These are phyloP conservation scores for Erigeron canadensis DNA, from an alignment of 129 eudicot genomes.

Conservation along the genomic window DNA sequence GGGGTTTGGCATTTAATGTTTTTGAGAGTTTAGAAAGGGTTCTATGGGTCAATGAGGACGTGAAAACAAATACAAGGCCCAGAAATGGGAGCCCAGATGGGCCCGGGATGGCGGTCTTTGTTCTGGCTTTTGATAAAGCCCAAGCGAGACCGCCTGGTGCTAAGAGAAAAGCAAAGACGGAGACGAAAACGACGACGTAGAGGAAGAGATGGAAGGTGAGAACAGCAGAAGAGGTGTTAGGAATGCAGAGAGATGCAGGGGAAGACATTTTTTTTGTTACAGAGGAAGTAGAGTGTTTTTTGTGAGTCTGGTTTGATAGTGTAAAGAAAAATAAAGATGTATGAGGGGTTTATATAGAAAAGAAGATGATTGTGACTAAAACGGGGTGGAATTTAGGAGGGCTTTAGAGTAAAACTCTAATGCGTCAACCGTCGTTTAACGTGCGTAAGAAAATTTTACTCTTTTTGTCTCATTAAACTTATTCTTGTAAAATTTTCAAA, in stretches of 20 bases:
- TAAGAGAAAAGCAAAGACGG: constrained; percentile 54
- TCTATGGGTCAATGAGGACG: constrained; percentile 51
- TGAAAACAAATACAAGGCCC: constrained; percentile 53
- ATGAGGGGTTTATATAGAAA: constrained; percentile 25
- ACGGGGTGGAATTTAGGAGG: too few species aligned
- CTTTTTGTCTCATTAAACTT: too few species aligned
- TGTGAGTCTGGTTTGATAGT: constrained; percentile 13
- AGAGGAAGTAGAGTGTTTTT: constrained; percentile 5
- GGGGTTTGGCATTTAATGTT: constrained; percentile 29
- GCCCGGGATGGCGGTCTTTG: constrained; percentile 65
- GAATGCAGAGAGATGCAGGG: constrained; percentile 24
- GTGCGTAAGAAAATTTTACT: too few species aligned
- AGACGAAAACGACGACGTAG: constrained; percentile 30
- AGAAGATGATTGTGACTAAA: background rate
- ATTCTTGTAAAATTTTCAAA: too few species aligned
- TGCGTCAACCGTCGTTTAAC: too few species aligned
- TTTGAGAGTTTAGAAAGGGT: constrained; percentile 40
- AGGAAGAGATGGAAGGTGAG: constrained; percentile 28
- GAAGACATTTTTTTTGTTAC: constrained; percentile 20
- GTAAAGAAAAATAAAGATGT: constrained; percentile 23
- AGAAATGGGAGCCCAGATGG: constrained; percentile 70
- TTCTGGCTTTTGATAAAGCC: constrained; percentile 51
- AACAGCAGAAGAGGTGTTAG: constrained; percentile 12
- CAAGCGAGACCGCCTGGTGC: constrained; percentile 95
- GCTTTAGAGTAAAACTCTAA: too few species aligned